Evolutionary conservation across 139 green algal genomes (phyloP), one percentile per base, ranked within the genome.

Genomic region (Chlamydomonas eustigma): DNA sequence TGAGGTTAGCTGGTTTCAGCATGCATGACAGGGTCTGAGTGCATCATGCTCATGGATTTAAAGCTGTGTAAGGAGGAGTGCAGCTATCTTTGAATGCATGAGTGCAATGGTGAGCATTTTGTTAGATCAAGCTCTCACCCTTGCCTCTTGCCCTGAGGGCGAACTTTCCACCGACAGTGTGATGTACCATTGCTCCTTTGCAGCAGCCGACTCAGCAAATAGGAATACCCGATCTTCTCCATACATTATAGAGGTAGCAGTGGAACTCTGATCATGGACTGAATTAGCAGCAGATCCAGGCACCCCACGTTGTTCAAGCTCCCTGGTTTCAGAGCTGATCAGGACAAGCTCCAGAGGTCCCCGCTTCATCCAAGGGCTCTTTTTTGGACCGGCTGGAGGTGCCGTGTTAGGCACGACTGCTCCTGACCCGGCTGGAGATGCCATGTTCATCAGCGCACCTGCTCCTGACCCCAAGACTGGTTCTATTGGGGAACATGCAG

Each of bases 141-240:
- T 28, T 18, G 44, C 44, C 44, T 58, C 44, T 18, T 58, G 12
- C 44, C 44, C 44, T 18, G 12, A 18, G 12, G 44, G 44, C 44
- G 12, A 12, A 18, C 44, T 58, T 18, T 58, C 44, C 44, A 18
- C 44, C 44, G 44, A 28, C 12, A 58, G 44, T 18, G 44, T 58
- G 44, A 58, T 58, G 44, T 28, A 58, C 44, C 44, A 58, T 28
- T 70, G 58, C 58, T 70, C 58, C 58, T 70, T 70, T 8, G 58
- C 28, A 8, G 58, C 58, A 6, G 25, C 58, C 18, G 58, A 34
- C 58, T 8, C 8, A 24, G 58, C 58, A 70, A 70, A 70, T 35
- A 70, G 18, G 58, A 70, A 70, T 28, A 70, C 58, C 25, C 58
- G 6, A 6, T 6, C 28, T 28, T 70, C 25, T 28, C 58, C 58